Evolutionary conservation across 441 rosid species (phyloP).

Genomic region (Rhodomyrtus psidioides): DNA sequence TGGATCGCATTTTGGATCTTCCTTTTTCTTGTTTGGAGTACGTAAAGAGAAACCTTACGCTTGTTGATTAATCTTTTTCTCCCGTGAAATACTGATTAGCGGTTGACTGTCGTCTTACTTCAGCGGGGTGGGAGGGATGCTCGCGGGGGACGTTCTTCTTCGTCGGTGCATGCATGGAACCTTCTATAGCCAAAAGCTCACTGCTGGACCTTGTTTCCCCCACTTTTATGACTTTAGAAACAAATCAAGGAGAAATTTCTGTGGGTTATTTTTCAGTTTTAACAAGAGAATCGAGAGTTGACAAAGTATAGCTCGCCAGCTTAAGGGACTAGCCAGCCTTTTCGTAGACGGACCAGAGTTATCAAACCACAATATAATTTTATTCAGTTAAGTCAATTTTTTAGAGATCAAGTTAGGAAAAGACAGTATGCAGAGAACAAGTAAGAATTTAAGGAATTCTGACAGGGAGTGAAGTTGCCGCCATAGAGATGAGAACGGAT

Average conservation of each 20-base stretch:
- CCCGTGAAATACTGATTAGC: not conserved
- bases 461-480: too few relatives aligned
- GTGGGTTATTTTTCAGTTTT: not conserved
- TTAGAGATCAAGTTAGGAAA: too few relatives aligned
- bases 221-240: not conserved
- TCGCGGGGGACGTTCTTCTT: not conserved
- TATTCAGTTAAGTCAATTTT: too few relatives aligned
- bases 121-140: not conserved
- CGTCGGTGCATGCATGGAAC: not conserved
- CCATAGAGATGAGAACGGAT: too few relatives aligned
- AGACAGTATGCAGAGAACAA: too few relatives aligned
- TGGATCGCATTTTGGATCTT: slow-evolving; percentile 38
- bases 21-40: slow-evolving; percentile 63
- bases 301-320: not conserved
- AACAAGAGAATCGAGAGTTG: not conserved
- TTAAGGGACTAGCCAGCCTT: not conserved
- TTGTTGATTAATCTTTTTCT: slow-evolving; percentile 23
- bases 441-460: too few relatives aligned
- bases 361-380: not conserved
- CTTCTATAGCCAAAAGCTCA: not conserved
- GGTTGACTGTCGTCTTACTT: not conserved
- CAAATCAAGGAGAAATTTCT: not conserved
- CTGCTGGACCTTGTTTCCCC: not conserved
- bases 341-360: not conserved
- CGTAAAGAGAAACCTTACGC: slow-evolving; percentile 42